A percentile compares a stretch with the other conserved stretches of the same genome.
These are phyloP conservation scores for Yamadazyma taylorii DNA, from an alignment of 1,139 yeast genomes.

Conservation along the genomic window DNA sequence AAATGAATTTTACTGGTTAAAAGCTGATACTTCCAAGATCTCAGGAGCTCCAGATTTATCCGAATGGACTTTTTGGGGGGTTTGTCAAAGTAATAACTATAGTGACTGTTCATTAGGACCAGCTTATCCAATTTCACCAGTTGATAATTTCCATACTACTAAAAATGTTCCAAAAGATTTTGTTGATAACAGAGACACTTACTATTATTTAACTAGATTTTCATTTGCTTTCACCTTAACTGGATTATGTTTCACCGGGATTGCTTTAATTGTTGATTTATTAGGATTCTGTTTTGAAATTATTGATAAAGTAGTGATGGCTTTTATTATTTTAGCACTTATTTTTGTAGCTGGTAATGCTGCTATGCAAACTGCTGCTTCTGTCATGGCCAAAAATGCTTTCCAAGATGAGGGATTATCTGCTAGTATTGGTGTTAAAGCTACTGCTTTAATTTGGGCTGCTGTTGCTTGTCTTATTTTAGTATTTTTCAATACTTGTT, in stretches of 20 bases:
- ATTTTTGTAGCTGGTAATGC: constrained; percentile 60
- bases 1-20: constrained; percentile 66
- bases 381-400: constrained; percentile 64
- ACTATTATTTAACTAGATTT: constrained; percentile 69
- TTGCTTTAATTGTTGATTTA: constrained; percentile 41
- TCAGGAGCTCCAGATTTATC: constrained; percentile 51
- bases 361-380: constrained; percentile 65
- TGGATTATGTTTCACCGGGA: constrained; percentile 54
- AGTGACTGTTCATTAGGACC: constrained; percentile 49
- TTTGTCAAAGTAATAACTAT: constrained; percentile 49
- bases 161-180: constrained; percentile 55
- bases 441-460: constrained; percentile 71
- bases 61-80: constrained; percentile 86
- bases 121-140: constrained; percentile 71
- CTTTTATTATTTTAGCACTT: constrained; percentile 52
- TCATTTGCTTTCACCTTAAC: constrained; percentile 65
- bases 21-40: constrained; percentile 63
- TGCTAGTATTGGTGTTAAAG: constrained; percentile 55
- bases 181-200: constrained; percentile 54
- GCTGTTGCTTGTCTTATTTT: constrained; percentile 54
- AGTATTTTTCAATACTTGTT: constrained; percentile 56
- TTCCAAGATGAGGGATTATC: constrained; percentile 46
- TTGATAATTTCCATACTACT: constrained; percentile 61
- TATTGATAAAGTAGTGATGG: constrained; percentile 55
- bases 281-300: constrained; percentile 47